Conservation (phyloP, 805 yeast species). For the Yamadazyma ubonensis region DNA sequence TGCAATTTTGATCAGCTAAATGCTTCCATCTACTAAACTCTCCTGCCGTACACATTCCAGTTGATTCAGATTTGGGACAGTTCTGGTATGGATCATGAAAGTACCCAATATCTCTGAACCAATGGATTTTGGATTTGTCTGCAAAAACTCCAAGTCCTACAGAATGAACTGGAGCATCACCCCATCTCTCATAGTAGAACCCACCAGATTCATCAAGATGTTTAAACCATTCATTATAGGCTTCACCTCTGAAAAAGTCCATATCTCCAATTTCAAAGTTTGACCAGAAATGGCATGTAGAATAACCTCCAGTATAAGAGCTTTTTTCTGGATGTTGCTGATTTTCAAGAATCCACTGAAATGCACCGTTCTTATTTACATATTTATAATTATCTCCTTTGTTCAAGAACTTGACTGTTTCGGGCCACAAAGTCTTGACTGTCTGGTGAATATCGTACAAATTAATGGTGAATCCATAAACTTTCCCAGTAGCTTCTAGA, state of each 20-base stretch:
- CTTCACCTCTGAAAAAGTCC: conserved; percentile 73
- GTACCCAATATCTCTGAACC: conserved; percentile 87
- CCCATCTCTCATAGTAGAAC: conserved; percentile 90
- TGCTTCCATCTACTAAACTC: conserved; percentile 51
- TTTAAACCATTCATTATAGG: conserved; percentile 64
- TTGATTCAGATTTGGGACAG: conserved; percentile 58
- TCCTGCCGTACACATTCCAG: conserved; percentile 54
- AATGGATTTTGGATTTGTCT: conserved; percentile 67
- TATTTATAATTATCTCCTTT: conserved; percentile 57
- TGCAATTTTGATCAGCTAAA: conserved; percentile 68
- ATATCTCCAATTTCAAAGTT: conserved; percentile 83
- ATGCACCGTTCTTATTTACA: conserved; percentile 48
- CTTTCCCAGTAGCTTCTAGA: conserved; percentile 62
- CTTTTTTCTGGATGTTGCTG: conserved; percentile 50
- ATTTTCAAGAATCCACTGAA: conserved; percentile 51
- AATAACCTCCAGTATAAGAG: conserved; percentile 45
- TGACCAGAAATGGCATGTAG: conserved; percentile 88
- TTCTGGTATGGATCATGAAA: conserved; percentile 71
- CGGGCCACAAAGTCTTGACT: conserved; percentile 64
- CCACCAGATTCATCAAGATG: conserved; percentile 70
- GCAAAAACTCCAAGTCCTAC: conserved; percentile 71
- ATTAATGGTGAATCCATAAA: conserved; percentile 71
- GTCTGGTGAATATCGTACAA: conserved; percentile 70
- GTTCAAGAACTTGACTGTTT: conserved; percentile 58
- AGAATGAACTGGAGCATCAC: conserved; percentile 89